Base-by-base conservation (phyloP, 768 basidiomycete species). In the Pleurotus djamor region DNA sequence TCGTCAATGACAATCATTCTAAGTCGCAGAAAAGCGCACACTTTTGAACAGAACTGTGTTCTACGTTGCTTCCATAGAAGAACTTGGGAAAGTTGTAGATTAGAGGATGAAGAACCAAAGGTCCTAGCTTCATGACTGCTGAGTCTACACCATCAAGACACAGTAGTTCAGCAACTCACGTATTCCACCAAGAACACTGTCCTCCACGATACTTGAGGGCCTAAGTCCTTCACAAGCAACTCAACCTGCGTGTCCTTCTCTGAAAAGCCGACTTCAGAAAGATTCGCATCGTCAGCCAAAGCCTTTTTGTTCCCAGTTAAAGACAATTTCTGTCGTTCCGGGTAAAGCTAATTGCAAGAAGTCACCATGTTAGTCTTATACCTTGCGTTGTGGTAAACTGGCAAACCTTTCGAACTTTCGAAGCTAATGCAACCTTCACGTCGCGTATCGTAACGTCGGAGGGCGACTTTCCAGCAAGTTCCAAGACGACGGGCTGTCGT, bases 151-250 rank as follows among this genome's bases (percentile, higher is more conserved):
- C 32, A 1, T 33, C 3, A 4, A 16, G 16, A 54, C 21, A 9
- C 2, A 52, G 2, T n/a, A 0, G 8, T 6, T 3, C 17, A 14
- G 17, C 2, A 8, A 72, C 94, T 67, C 74, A 96, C 96, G 67
- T 98, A 99, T 96, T 99, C 97, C 52, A 91, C 76, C 52, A 98
- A 69, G 72, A 94, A 98, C 14, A 98, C 93, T 0, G 89, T 91
- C 66, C 80, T 82, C 92, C 96, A 98, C 66, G 85, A 82, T 48
- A 96, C 77, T 71, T 99, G 97, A 5, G 89, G 83, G 0, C 97
- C 97, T 34, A 98, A 76, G 72, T 98, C 97, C 72, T 97, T 97
- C 60, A 95, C 79, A 38, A 81, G 72, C 38, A 98, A 66, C 60
- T 88, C 85, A 38, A 37, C 41, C 28, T 56, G 37, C 12, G 7